phyloP scores from a whole-genome alignment of 1,284 basidiomycete genomes.

The Tausonia pullulans region DNA sequence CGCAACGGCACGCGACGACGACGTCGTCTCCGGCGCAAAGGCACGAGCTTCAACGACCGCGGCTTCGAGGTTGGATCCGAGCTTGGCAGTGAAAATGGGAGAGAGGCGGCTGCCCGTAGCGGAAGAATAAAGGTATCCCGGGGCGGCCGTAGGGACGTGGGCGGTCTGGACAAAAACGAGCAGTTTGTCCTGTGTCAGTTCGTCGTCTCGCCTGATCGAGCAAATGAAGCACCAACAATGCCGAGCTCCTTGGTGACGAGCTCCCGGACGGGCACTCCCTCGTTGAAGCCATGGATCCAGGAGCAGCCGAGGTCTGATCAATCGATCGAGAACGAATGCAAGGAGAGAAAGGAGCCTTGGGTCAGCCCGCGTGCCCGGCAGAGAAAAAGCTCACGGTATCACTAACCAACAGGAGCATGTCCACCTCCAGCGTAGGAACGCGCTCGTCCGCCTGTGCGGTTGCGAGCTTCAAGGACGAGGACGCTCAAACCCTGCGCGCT shows the following conservation, averaged over 20 bases:
- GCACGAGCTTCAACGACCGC: not conserved
- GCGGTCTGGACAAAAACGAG: slow-evolving; percentile 19
- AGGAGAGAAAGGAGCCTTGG: too few species aligned
- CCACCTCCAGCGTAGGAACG: slow-evolving; percentile 30
- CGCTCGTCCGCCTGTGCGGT: slow-evolving; percentile 40
- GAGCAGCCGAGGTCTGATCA: slow-evolving; percentile 37
- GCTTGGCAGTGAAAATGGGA: slow-evolving; percentile 14
- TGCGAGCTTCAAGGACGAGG: slow-evolving; percentile 38
- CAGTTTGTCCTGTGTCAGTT: not conserved
- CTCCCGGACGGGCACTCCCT: slow-evolving; percentile 37
- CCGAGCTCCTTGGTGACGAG: slow-evolving; percentile 33
- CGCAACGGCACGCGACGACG: slow-evolving; percentile 6
- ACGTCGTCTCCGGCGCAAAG: not conserved
- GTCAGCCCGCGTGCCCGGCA: too few species aligned
- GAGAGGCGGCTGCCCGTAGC: slow-evolving; percentile 16
- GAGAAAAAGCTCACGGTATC: too few species aligned
- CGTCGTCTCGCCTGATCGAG: slow-evolving; percentile 3
- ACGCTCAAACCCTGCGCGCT: slow-evolving; percentile 33
- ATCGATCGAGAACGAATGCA: too few species aligned
- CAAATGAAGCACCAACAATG: slow-evolving; percentile 24
- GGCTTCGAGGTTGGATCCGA: slow-evolving; percentile 3
- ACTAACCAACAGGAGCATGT: slow-evolving; percentile 21
- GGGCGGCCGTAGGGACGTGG: slow-evolving; percentile 22
- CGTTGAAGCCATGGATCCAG: slow-evolving; percentile 41
- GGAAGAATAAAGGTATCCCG: too few species aligned